Evolutionary conservation across 2,329 filamentous ascomycete species (phyloP).

Genomic region (Alternaria gaisen): DNA sequence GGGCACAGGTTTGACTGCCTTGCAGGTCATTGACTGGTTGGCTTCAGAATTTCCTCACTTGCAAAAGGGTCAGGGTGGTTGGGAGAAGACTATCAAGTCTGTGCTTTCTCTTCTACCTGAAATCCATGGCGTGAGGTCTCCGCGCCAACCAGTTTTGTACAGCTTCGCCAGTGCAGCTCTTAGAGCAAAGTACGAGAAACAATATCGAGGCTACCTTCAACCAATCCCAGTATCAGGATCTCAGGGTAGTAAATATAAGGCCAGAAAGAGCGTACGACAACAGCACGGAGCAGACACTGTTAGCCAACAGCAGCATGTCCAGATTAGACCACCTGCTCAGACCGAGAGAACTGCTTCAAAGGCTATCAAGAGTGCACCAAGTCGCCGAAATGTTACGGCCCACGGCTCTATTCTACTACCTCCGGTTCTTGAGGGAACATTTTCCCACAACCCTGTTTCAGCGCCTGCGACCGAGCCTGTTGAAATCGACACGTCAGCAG

Average conservation of each 20-base stretch:
- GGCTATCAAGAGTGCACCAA: not conserved
- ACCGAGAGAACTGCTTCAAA: not conserved
- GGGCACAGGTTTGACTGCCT: conserved; percentile 16
- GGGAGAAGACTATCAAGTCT: conserved; percentile 24
- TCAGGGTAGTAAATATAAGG: not conserved
- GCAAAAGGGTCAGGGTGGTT: conserved; percentile 13
- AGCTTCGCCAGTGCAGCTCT: conserved; percentile 11
- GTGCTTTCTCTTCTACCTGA: conserved; percentile 21
- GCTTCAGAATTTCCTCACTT: conserved; percentile 21
- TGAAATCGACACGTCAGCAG: not conserved
- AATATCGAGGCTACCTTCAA: conserved; percentile 7
- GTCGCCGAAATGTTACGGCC: not conserved
- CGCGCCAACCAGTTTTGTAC: conserved; percentile 6
- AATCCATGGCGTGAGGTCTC: conserved; percentile 17
- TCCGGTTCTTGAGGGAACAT: not conserved
- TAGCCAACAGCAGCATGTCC: not conserved
- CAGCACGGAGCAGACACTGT: not conserved
- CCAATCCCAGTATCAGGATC: not conserved
- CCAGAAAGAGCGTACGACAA: not conserved
- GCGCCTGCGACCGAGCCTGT: not conserved
- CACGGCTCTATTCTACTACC: not conserved
- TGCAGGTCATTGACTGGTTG: conserved; percentile 22
- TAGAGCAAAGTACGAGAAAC: conserved; percentile 5
- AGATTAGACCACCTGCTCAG: not conserved
- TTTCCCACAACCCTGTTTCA: not conserved